Evolutionary conservation across 106 monocot species (phyloP), one percentile per base, ranked within the genome.

Genomic region (Chionographis japonica): DNA sequence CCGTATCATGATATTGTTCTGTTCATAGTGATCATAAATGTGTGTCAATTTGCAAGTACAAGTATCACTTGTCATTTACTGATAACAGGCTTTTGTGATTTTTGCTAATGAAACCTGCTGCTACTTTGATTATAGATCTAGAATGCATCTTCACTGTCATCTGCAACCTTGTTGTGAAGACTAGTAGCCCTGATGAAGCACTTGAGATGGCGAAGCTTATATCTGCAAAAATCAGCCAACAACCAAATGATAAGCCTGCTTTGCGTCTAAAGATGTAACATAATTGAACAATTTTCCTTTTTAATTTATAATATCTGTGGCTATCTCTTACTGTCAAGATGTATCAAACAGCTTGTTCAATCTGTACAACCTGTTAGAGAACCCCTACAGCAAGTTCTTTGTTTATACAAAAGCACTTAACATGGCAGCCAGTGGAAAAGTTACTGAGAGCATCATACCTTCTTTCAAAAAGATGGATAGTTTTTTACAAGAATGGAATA

Each of bases 311-410:
- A 50, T 8, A 36, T 40, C 62, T 39, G 54, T 61, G 16, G 3
- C 37, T 54, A 3, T 67, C 15, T 60, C 58, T 73, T 18, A 71
- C 42, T 67, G 15, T 76, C 37, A 15, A 13, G n/a, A 63, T 67
- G 38, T 57, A 73, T 65, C 56, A 39, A 50, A 43, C 89, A 97
- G 97, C 35, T 78, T 97, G 68, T 92, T 97, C 81, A 87, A 74
- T 75, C 74, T 97, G 50, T 97, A 97, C 81, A 97, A 97, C 50
- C 86, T 97, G 40, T 77, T 97, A 61, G 86, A 86, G 74, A 76
- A 89, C 49, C 85, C 92, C 2, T 82, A 82, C 74, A 84, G 78
- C 78, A 92, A 54, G 71, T 89, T 85, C 75, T 77, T 80, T 70
- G 87, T 97, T 77, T 97, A 92, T 57, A 87, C 56, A 35, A 92